These are phyloP conservation scores for Nicotiana obtusifolia DNA, from an alignment of 257 asterid species.

Conservation along the genomic window DNA sequence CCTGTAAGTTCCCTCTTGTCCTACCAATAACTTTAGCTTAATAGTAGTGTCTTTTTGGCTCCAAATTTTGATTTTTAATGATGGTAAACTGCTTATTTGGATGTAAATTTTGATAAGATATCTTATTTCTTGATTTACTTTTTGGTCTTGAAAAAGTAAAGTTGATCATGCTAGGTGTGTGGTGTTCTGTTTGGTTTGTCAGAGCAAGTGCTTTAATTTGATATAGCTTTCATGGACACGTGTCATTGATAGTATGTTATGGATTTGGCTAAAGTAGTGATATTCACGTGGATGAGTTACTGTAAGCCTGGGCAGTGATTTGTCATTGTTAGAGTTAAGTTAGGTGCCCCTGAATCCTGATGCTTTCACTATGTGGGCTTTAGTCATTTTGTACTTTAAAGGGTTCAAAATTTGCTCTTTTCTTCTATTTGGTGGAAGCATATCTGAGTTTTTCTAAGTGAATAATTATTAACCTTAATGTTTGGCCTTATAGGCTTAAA, in stretches of 20 bases:
- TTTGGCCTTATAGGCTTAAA: background rate
- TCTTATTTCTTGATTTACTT: background rate
- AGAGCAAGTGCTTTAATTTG: background rate
- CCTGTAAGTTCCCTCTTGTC: slow-evolving; percentile 27
- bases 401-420: too few relatives aligned
- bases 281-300: too few relatives aligned
- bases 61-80: background rate
- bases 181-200: background rate
- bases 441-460: background rate
- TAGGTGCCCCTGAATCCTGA: background rate
- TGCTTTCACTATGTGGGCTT: background rate
- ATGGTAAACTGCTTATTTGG: background rate
- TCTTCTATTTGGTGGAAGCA: background rate
- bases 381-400: too few relatives aligned
- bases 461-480: too few relatives aligned
- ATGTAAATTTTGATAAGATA: background rate
- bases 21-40: background rate
- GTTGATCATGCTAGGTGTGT: background rate
- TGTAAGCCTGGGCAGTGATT: background rate
- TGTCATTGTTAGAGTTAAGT: too few relatives aligned
- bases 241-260: background rate
- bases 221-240: slow-evolving; percentile 3
- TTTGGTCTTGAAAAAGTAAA: background rate
- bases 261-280: background rate
- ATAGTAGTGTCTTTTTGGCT: background rate